These are phyloP conservation scores for Aspergillus neoniger DNA, from an alignment of 2,329 filamentous ascomycete genomes.

Conservation along the genomic window DNA sequence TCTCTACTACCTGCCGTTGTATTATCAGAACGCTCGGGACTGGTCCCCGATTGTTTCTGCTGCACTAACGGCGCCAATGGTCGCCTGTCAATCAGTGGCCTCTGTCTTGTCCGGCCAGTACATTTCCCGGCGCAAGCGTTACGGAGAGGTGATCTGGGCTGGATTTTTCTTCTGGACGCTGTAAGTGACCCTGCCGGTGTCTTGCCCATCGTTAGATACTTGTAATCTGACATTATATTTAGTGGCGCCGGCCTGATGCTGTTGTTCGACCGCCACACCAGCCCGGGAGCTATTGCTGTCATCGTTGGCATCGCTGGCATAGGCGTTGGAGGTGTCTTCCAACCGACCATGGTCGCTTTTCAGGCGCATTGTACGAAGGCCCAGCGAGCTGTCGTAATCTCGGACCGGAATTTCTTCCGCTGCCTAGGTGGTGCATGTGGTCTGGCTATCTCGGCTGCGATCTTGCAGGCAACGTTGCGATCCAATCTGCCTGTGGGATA, in stretches of 20 bases:
- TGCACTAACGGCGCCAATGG: conserved; percentile 53
- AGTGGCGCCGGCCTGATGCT: conserved; percentile 56
- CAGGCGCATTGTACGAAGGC: conserved; percentile 60
- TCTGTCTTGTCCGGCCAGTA: conserved; percentile 56
- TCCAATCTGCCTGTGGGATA: conserved; percentile 44
- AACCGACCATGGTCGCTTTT: conserved; percentile 58
- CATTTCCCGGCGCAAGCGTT: conserved; percentile 59
- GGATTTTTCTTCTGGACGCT: conserved; percentile 52
- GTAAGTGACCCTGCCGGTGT: conserved; percentile 22
- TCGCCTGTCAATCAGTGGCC: conserved; percentile 46
- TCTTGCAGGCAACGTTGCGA: conserved; percentile 45
- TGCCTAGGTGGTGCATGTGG: conserved; percentile 61
- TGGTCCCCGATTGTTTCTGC: conserved; percentile 53
- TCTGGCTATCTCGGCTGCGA: conserved; percentile 58
- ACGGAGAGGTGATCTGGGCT: conserved; percentile 60
- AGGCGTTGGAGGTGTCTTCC: conserved; percentile 57
- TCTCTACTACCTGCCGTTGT: conserved; percentile 64
- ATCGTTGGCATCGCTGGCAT: conserved; percentile 55
- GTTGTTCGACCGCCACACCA: conserved; percentile 50
- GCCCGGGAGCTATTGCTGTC: conserved; percentile 52
- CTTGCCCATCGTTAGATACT: background rate
- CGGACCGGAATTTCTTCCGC: conserved; percentile 64
- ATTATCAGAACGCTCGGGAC: conserved; percentile 60
- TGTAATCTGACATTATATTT: background rate
- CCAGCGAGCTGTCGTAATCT: conserved; percentile 64